A percentile compares a stretch with the other conserved stretches of the same genome.
Evolutionary conservation across 768 basidiomycete genomes (phyloP).

Genomic region (Mycena capillaripes): DNA sequence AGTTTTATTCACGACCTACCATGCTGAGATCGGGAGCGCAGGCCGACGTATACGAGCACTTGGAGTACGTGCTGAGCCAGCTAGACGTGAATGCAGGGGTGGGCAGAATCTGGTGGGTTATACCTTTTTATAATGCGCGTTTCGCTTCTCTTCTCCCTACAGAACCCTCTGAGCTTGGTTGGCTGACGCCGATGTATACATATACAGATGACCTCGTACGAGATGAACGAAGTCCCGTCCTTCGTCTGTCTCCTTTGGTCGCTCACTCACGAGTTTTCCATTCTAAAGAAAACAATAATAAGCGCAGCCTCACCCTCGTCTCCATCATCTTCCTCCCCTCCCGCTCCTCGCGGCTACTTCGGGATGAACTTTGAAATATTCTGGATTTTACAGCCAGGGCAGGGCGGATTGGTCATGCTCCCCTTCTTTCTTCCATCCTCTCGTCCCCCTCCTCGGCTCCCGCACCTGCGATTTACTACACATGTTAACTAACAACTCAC

Average conservation of each 20-base stretch:
- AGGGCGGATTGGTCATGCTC: constrained; percentile 61
- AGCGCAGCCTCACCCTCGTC: constrained; percentile 72
- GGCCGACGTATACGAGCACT: constrained; percentile 84
- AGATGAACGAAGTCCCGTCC: constrained; percentile 70
- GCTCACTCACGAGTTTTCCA: constrained; percentile 33
- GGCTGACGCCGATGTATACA: too few relatives aligned
- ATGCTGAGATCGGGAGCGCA: too few relatives aligned
- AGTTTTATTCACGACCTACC: too few relatives aligned
- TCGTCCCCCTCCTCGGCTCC: too few relatives aligned
- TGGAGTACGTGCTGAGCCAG: constrained; percentile 77
- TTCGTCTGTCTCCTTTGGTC: constrained; percentile 50
- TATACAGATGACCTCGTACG: constrained; percentile 74
- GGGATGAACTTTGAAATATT: constrained; percentile 72
- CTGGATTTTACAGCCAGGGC: constrained; percentile 56
- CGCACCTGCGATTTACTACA: too few relatives aligned
- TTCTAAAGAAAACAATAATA: too few relatives aligned
- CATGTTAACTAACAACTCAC: too few relatives aligned
- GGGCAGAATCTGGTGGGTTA: constrained; percentile 80
- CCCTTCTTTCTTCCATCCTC: too few relatives aligned
- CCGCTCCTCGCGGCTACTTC: constrained; percentile 65
- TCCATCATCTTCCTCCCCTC: constrained; percentile 81
- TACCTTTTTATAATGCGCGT: constrained; percentile 80
- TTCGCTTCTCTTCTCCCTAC: neutral
- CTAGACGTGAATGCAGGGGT: constrained; percentile 82
- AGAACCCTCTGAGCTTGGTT: too few relatives aligned